Evolutionary conservation across 176 grass and related monocot genomes (phyloP).

Genomic region (Paspalum notatum): DNA sequence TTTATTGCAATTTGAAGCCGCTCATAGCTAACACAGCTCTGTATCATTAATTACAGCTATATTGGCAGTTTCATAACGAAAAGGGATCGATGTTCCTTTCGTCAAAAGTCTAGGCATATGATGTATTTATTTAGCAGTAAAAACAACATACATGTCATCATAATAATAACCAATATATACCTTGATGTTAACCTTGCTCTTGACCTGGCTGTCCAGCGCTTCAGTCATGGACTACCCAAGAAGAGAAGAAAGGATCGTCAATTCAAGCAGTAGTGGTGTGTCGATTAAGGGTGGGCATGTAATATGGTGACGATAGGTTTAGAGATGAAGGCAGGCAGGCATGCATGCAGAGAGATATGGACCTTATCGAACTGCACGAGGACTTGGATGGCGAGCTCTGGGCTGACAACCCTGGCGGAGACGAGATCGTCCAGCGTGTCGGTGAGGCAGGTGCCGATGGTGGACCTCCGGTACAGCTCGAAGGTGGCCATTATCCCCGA

Average conservation of each 20-base stretch:
- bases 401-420: conserved; percentile 54
- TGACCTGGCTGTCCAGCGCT: conserved; percentile 71
- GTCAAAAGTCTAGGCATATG: neutral
- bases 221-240: conserved; percentile 67
- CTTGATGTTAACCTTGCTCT: conserved; percentile 80
- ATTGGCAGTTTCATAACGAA: neutral
- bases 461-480: conserved; percentile 78
- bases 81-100: neutral
- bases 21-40: neutral
- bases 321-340: no score
- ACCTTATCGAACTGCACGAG: conserved; percentile 96
- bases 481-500: conserved; percentile 67
- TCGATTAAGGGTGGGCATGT: no score
- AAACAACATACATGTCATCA: neutral
- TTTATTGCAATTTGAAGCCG: neutral
- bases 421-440: conserved; percentile 88
- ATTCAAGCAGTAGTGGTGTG: neutral
- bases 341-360: neutral
- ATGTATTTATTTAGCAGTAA: neutral
- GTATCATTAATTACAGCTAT: neutral
- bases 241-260: conserved; percentile 14
- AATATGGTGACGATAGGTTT: no score
- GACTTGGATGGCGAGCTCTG: conserved; percentile 84
- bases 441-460: conserved; percentile 78
- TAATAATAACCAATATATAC: conserved; percentile 12